Conservation (phyloP, 2,329 filamentous ascomycete species). For the Xylariaceae sp. region DNA sequence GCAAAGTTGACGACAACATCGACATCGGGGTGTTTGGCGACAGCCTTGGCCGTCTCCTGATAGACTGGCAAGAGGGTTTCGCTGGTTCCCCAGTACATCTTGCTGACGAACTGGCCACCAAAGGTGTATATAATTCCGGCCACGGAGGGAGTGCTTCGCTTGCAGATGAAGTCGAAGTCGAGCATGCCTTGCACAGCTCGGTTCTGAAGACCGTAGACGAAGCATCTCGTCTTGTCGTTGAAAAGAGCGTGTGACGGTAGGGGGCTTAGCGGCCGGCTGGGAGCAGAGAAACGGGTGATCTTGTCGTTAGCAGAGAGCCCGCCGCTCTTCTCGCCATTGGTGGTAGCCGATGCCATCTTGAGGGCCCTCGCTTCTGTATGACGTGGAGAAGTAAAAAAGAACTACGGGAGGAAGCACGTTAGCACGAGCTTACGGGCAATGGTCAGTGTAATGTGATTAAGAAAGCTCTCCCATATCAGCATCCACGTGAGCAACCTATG, state of each 20-base stretch:
- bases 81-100: constrained; percentile 99
- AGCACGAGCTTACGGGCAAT: too few species aligned
- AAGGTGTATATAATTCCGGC: constrained; percentile 99
- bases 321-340: constrained; percentile 47
- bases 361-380: constrained; percentile 6
- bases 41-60: constrained; percentile 87
- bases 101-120: constrained; percentile 99
- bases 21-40: constrained; percentile 94
- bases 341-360: constrained; percentile 53
- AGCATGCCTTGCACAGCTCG: constrained; percentile 90
- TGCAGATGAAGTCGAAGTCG: constrained; percentile 99
- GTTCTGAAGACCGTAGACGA: constrained; percentile 98
- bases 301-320: constrained; percentile 88
- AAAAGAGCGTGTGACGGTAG: constrained; percentile 86
- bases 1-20: constrained; percentile 99
- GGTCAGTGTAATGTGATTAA: too few species aligned
- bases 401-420: neutral
- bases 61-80: constrained; percentile 98
- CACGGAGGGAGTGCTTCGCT: constrained; percentile 91
- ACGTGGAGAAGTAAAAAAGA: neutral
- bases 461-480: too few species aligned
- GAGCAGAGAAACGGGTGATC: constrained; percentile 91
- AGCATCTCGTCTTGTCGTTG: constrained; percentile 99
- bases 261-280: constrained; percentile 88
- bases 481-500: too few species aligned